These are phyloP conservation scores for Ambrosiella cleistominuta DNA, from an alignment of 2,329 filamentous ascomycete genomes.

Conservation along the genomic window DNA sequence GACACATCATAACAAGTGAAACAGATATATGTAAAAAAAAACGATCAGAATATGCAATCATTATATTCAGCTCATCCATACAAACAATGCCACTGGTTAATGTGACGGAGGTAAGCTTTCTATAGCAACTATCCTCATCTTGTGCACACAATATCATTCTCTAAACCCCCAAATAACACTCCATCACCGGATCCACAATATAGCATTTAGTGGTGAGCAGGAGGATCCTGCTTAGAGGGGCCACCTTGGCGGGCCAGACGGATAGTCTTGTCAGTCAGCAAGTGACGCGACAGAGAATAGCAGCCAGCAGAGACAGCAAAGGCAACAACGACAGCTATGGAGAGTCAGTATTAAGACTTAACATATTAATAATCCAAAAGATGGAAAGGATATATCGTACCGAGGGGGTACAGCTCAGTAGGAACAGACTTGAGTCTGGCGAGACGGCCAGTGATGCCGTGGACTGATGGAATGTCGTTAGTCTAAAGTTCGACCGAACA, in stretches of 20 bases:
- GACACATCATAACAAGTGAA: neutral
- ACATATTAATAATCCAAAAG: neutral
- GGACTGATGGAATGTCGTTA: constrained; percentile 37
- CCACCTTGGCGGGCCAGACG: constrained; percentile 53
- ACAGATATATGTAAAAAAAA: neutral
- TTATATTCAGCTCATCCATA: constrained; percentile 4
- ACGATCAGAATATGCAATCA: constrained; percentile 3
- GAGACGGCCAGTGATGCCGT: constrained; percentile 91
- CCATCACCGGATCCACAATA: neutral
- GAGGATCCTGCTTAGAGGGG: constrained; percentile 18
- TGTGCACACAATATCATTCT: neutral
- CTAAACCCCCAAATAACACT: neutral
- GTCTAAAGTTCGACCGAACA: neutral
- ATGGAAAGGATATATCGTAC: constrained; percentile 30
- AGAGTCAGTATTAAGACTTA: constrained; percentile 15
- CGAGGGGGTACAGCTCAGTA: constrained; percentile 83
- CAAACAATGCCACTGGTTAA: too few species aligned
- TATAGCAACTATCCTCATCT: neutral
- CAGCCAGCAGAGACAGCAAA: constrained; percentile 65
- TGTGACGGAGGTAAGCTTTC: too few species aligned
- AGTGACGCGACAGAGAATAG: constrained; percentile 71
- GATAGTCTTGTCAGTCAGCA: constrained; percentile 79
- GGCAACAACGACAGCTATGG: constrained; percentile 63
- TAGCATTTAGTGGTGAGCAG: constrained; percentile 23
- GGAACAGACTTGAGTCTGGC: constrained; percentile 80